Evolutionary conservation across 148 eudicot genomes (phyloP), one percentile per base, ranked within the genome.

Genomic region (Pouteria glomerata): DNA sequence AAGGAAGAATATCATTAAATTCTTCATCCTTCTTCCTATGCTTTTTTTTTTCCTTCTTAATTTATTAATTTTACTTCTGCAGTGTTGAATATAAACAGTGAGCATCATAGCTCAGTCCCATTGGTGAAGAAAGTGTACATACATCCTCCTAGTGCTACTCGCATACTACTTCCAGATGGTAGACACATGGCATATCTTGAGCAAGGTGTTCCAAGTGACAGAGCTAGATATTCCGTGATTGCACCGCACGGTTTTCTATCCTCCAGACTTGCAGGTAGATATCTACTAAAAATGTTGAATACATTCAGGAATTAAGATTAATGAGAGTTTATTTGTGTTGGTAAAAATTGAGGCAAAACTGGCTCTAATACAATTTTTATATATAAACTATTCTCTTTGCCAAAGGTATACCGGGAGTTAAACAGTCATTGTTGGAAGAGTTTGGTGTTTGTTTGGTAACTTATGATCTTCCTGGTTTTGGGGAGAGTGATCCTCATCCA

Each of bases 401-500:
- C 27, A 65, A 59, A 95, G 98, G 98, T 73, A 77, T 89, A 57
- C 89, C 95, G 8, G 91, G 93, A 65, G 76, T 95, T 64, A 91
- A 80, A 57, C 69, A 48, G 34, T 78, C 90, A 13, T 76, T 95
- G 66, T 80, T 95, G 51, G 86, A 86, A 80, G 91, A 89, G 59
- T 95, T 86, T 79, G 97, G 97, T 66, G 84, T 89, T 57, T 96
- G 91, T 56, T 73, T 95, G 66, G 68, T 95, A 50, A 84, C 91
- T 41, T 95, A 89, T 75, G 98, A 95, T 83, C 90, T 89, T 77
- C 98, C 98, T 56, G 98, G 98, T 77, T 95, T 95, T 70, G 98
- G 97, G 50, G 98, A 95, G 84, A 95, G 98, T 68, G 96, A 95
- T 74, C 90, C 90, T 70, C 89, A 91, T 74, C 86, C 91, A 16